phyloP scores from a whole-genome alignment of 2,329 filamentous ascomycete genomes.

The Sporothrix brasiliensis region DNA sequence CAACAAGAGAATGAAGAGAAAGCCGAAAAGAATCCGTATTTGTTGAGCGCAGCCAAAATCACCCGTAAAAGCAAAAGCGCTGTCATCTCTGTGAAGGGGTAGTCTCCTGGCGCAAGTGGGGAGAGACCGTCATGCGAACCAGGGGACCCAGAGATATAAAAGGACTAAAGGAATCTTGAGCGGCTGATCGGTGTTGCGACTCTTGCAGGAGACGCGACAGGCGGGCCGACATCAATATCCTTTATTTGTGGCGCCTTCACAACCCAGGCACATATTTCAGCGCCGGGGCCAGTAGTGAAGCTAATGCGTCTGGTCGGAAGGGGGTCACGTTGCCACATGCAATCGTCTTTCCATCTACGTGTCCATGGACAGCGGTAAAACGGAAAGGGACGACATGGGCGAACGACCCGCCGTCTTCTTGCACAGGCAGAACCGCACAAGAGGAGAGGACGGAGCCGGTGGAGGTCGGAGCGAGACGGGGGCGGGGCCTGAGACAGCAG shows the following conservation, averaged over 20 bases:
- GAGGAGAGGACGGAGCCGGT: constrained; percentile 27
- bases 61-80: constrained; percentile 87
- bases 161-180: background rate
- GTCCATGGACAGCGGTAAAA: background rate
- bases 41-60: constrained; percentile 79
- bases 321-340: constrained; percentile 46
- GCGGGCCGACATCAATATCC: background rate
- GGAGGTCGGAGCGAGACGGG: constrained; percentile 37
- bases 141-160: constrained; percentile 36
- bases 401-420: constrained; percentile 33
- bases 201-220: background rate
- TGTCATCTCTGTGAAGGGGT: constrained; percentile 54
- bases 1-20: constrained; percentile 57
- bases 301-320: constrained; percentile 60
- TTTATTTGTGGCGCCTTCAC: constrained; percentile 52
- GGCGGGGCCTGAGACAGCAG: constrained; percentile 32
- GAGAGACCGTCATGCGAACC: background rate
- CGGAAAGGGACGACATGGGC: constrained; percentile 2
- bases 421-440: constrained; percentile 25
- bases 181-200: background rate
- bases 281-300: constrained; percentile 44
- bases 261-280: constrained; percentile 43
- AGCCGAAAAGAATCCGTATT: constrained; percentile 19
- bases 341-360: constrained; percentile 46
- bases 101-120: constrained; percentile 25